These are phyloP conservation scores for Aspergillus sp. DNA, from an alignment of 2,329 filamentous ascomycete genomes.

Conservation along the genomic window DNA sequence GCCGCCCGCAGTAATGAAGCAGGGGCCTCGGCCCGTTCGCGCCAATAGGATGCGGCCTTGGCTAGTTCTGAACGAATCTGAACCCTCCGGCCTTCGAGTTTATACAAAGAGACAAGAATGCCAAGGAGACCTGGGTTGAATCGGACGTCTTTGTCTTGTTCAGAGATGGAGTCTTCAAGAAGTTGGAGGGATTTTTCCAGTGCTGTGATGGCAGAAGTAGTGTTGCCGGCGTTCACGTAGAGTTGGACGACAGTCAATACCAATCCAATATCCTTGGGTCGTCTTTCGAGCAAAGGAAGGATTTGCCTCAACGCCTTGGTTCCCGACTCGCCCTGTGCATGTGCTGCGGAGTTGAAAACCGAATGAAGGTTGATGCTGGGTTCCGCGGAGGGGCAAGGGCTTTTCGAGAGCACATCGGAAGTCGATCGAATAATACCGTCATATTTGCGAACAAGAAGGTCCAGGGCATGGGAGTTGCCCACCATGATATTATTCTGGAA, in stretches of 20 bases:
- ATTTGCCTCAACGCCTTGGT: constrained; percentile 67
- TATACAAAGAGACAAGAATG: constrained; percentile 73
- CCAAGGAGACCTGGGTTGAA: constrained; percentile 83
- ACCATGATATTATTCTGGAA: constrained; percentile 53
- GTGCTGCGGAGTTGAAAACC: constrained; percentile 69
- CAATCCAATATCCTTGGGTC: constrained; percentile 76
- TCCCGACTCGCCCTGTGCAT: constrained; percentile 54
- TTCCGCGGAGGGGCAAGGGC: constrained; percentile 46
- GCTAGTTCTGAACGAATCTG: constrained; percentile 70
- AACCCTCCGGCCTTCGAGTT: constrained; percentile 65
- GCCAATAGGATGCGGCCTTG: constrained; percentile 79
- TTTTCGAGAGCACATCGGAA: constrained; percentile 43
- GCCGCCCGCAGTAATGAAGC: constrained; percentile 73
- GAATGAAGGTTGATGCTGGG: constrained; percentile 53
- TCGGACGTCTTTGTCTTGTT: constrained; percentile 62
- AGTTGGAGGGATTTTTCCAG: constrained; percentile 71
- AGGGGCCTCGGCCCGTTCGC: constrained; percentile 54
- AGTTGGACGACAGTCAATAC: constrained; percentile 76
- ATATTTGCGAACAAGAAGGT: constrained; percentile 58
- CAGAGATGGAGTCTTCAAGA: constrained; percentile 58
- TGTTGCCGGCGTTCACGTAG: constrained; percentile 67
- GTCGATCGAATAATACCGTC: constrained; percentile 55
- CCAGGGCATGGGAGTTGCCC: constrained; percentile 52
- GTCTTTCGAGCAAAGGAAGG: constrained; percentile 63
- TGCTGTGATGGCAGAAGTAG: constrained; percentile 67